Base-by-base conservation (phyloP, 805 yeast genomes). In the Saturnispora sanitii region DNA sequence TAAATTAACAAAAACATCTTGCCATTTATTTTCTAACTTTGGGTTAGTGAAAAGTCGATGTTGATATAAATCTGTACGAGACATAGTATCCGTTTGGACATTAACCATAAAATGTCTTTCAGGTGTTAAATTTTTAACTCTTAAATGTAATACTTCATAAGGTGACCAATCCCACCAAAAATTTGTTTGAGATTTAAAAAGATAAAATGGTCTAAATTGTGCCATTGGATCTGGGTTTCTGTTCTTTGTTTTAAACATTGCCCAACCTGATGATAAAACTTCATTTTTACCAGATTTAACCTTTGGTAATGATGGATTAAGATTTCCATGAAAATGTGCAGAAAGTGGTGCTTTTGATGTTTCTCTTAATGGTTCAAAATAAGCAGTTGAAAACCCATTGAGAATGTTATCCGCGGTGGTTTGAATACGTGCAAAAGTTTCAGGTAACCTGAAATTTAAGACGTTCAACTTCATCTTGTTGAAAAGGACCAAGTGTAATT, bases 231-330 rank as follows among this genome's bases (percentile, higher is more conserved):
- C 50, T 31, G 52, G 70, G 47, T 68, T 66, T 56, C 73, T 74
- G 53, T 82, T 84, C 49, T 66, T 71, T 0, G 94, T 84, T 46
- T 94, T 70, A 61, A 82, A 83, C 94, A 85, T 83, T 28, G 94
- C 84, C 64, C 77, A 77, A 1, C 84, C 84, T 16, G 80, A 71
- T 45, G 77, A 66, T 15, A 72, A 68, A 18, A 82, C 72, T 38
- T 77, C 78, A 1, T 85, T 83, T 37, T 76, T 30, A 8, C 11
- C 9, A 4, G 15, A 8, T 13, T 32, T 67, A 40, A 71, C 67
- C 17, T 68, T 48, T 12, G 84, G 92, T 27, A 82, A 69, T 48
- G 80, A 83, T 45, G 79, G 69, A 48, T 73, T 76, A 43, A 77
- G 56, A 37, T 76, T 76, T 5, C 95, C 95, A 55, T 75, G 76